Evolutionary conservation across 345 rosid genomes (phyloP), one percentile per base, ranked within the genome.

Genomic region (Brassica incana): DNA sequence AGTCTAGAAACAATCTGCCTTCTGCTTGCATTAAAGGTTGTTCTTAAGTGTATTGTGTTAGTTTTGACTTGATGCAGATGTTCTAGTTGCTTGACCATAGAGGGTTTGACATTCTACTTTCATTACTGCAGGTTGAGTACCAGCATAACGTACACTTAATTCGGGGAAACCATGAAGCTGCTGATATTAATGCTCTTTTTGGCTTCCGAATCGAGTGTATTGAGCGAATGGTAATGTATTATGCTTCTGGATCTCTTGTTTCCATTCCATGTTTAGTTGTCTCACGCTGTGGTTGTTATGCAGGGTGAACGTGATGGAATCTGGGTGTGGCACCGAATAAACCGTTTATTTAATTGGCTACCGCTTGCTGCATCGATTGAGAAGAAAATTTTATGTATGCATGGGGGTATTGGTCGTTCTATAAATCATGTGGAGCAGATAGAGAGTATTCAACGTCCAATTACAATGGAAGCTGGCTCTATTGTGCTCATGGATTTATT

Each of bases 111-210:
- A 54, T 35, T 33, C 15, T 78, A 8, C 43, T 74, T 54, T 75
- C 29, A 64, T 56, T 86, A 14, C 74, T 85, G 71, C 84, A 93
- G 97, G 97, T 88, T 78, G 97, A 93, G 86, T 87, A 93, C 88
- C 91, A 89, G 54, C 76, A 84, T 70, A 91, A 93, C 69, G 91
- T 93, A 67, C 97, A 93, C 87, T 80, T 92, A 79, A 92, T 92
- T 80, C 97, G 97, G 76, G 97, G 97, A 58, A 92, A 92, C 85
- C 97, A 92, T 84, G 97, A 92, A 91, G 97, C 97, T 78, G 97
- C 97, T 45, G 97, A 92, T 80, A 92, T 92, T 66, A 92, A 92
- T 88, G 97, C 97, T 68, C 97, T 92, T 67, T 92, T 92, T 86
- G 97, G 97, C 67, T 93, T 93, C 82, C 85, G 97, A 65, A 92